These are phyloP conservation scores for Trichosanthes cucumerina DNA, from an alignment of 306 rosid genomes.

Conservation along the genomic window DNA sequence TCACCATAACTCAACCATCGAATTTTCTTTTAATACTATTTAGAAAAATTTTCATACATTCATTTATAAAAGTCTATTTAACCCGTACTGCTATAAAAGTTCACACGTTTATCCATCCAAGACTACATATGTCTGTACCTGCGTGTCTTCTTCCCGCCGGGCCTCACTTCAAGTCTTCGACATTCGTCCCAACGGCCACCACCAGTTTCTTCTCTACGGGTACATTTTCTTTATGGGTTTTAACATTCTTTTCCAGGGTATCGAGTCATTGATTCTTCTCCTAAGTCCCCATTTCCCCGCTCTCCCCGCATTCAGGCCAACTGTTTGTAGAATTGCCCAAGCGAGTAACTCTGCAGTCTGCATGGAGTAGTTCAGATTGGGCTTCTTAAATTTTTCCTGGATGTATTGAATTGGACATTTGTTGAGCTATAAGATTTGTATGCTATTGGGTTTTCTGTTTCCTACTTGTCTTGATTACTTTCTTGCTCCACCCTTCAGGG, in stretches of 20 bases:
- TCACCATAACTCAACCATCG: too few relatives aligned
- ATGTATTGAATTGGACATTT: not conserved
- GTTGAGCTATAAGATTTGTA: not conserved
- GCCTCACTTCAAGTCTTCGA: not conserved
- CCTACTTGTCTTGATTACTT: not conserved
- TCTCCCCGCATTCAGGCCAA: not conserved
- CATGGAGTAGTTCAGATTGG: not conserved
- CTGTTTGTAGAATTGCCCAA: conserved; percentile 3
- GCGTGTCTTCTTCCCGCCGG: not conserved
- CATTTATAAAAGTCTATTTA: too few relatives aligned
- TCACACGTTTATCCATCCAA: too few relatives aligned
- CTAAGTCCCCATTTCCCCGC: not conserved
- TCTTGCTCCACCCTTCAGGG: not conserved
- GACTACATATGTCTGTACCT: too few relatives aligned
- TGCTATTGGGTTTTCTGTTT: not conserved
- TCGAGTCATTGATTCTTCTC: not conserved
- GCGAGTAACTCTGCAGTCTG: not conserved
- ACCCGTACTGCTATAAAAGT: too few relatives aligned
- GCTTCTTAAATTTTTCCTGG: not conserved
- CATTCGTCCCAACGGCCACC: not conserved
- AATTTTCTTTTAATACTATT: too few relatives aligned
- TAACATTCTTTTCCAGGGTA: not conserved
- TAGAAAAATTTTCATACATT: too few relatives aligned
- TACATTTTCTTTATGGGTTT: not conserved
- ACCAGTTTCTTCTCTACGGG: not conserved